Evolutionary conservation across 1,284 basidiomycete species (phyloP), one percentile per base, ranked within the genome.

Genomic region (Boletus calvinii): DNA sequence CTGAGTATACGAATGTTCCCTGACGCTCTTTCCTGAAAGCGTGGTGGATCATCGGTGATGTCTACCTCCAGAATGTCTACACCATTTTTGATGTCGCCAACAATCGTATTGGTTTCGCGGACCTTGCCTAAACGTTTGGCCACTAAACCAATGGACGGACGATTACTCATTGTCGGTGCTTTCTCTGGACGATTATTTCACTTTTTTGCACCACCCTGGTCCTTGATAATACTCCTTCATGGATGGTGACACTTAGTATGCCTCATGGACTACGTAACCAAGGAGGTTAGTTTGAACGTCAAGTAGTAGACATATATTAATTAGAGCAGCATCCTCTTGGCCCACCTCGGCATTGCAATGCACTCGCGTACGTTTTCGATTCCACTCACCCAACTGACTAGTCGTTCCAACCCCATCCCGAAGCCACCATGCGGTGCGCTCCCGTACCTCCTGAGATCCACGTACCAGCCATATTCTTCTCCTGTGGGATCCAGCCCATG

Each of bases 361-460:
- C 92, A 92, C 69, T 98, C 94, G 54, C 91, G 76, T 29, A 97
- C 80, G 69, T 95, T 96, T 50, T 86, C 84, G 38, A 91, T 76
- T 0, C 92, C 92, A 13, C 87, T 84, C 17, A 95, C 73, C 86
- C 90, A 94, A 49, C 84, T 82, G 15, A 97, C 77, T 35, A 95
- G 75, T 55, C 94, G 75, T 70, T 98, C 94, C 65, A 94, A 94
- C 5, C 94, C 94, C 74, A 97, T 78, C 5, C 94, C 94, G 73
- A 94, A 97, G 5, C 94, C 94, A 20, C 90, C 93, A 71, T 96
- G 93, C 3, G 92, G 87, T 18, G 88, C 85, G n/a, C 85, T 85
- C 6, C 94, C 94, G 61, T 77, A 87, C 62, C 77, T 77, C 52
- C 94, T 75, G 56, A 96, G 67, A 61, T 96, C 92, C 49, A 85